Conservation (phyloP, 805 yeast genomes). For the Maudiozyma turicensis region DNA sequence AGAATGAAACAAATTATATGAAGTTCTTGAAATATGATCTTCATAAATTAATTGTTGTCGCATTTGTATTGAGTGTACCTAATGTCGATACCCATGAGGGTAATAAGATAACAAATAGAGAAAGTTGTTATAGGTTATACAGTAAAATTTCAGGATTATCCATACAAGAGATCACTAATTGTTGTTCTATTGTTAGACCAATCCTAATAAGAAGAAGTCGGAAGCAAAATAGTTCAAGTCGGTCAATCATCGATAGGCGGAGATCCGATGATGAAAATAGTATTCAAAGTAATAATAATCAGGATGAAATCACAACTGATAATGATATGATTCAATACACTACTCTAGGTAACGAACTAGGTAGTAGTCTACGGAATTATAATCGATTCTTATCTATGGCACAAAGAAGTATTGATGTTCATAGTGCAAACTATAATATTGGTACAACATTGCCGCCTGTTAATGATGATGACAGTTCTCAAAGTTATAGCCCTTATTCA, state of each 20-base stretch:
- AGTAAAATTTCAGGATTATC: constrained; percentile 18
- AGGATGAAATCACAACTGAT: neutral
- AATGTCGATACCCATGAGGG: constrained; percentile 7
- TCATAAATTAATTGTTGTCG: constrained; percentile 14
- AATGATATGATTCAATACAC: neutral
- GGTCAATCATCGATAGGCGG: neutral
- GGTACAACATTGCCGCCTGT: neutral
- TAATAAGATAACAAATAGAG: constrained; percentile 9
- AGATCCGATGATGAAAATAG: neutral
- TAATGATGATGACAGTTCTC: neutral
- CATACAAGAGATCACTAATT: constrained; percentile 14
- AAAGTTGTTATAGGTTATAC: constrained; percentile 9
- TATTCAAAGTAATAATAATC: neutral
- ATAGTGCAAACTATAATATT: neutral
- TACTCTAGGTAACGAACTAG: neutral
- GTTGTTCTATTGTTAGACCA: constrained; percentile 22
- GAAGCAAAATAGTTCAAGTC: constrained; percentile 5
- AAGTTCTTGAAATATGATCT: constrained; percentile 11
- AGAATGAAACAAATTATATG: constrained; percentile 15
- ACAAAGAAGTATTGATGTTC: neutral
- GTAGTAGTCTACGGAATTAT: neutral
- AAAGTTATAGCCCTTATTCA: neutral
- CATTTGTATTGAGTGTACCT: constrained; percentile 16
- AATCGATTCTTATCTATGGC: neutral
- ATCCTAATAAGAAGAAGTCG: constrained; percentile 13